Evolutionary conservation across 1,284 basidiomycete genomes (phyloP), one percentile per base, ranked within the genome.

Genomic region (Ceratobasidium sp.): DNA sequence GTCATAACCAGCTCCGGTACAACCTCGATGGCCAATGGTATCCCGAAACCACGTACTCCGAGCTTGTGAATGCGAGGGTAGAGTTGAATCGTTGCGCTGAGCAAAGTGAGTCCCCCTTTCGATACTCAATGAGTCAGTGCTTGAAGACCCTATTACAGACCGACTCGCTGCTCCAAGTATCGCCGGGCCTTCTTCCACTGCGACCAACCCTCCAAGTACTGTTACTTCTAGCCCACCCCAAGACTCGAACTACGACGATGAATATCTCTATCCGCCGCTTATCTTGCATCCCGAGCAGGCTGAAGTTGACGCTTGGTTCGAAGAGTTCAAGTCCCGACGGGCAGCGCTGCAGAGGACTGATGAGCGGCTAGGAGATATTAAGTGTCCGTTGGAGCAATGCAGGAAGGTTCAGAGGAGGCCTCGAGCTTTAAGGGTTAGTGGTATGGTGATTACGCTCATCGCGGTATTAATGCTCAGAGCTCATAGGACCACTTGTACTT

Each of bases 401-500:
- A 10, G 54, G 20, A 71, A 71, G 54, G 23, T 10, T 11, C 68
- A 71, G 39, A 58, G 54, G 42, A 35, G 68, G 11, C 68, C 68
- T 28, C 68, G 60, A n/a, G 68, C 68, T 11, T 31, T 71, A 47
- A n/a, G 68, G 8, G 68, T 71, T 2, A 71, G 68, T 47, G 5
- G 31, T 15, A 11, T 31, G 10, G 6, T 4, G 20, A 4, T 37
- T 13, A 15, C 58, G 17, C 8, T 23, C n/a, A 2, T 42, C 35
- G 53, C 33, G 13, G 20, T 54, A 37, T 13, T 53, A 10, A 53
- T 15, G 7, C 7, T 4, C 35, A 33, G 2, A 49, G 39, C 8
- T n/a, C 13, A 47, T 23, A 75, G 73, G 73, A 64, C 26, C 73
- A 75, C 20, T 26, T 75, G 1, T 75, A 75, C 23, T 75, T 75